These are phyloP conservation scores for Neoascochyta sp. DNA, from an alignment of 2,329 filamentous ascomycete genomes.

Conservation along the genomic window DNA sequence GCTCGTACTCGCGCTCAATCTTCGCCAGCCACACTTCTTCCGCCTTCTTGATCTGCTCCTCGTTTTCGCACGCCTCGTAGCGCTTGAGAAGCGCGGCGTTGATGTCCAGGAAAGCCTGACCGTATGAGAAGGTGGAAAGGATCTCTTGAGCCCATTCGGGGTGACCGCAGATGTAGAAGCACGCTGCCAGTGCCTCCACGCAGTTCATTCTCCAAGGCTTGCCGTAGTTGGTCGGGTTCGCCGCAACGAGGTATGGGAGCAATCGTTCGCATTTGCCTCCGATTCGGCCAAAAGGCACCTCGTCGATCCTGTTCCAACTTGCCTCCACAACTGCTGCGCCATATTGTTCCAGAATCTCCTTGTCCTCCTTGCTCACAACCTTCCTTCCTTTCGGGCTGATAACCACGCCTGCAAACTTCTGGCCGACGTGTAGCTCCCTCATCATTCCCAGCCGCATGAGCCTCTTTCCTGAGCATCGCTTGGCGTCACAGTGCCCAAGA, in stretches of 20 bases:
- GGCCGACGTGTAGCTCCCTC: conserved; percentile 86
- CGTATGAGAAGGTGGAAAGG: conserved; percentile 82
- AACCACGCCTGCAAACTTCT: conserved; percentile 87
- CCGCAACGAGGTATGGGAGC: conserved; percentile 89
- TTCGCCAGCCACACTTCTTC: conserved; percentile 86
- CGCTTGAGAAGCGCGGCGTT: conserved; percentile 76
- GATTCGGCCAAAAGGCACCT: conserved; percentile 87
- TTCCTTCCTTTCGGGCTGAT: conserved; percentile 93
- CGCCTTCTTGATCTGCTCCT: conserved; percentile 75
- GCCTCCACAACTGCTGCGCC: conserved; percentile 96
- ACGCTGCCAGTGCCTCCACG: conserved; percentile 87
- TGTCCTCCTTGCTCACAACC: conserved; percentile 78
- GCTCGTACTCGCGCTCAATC: conserved; percentile 83
- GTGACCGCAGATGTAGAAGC: conserved; percentile 90
- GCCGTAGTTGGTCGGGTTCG: conserved; percentile 96
- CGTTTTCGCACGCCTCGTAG: conserved; percentile 80
- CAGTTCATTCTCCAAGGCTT: conserved; percentile 94
- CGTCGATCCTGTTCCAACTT: conserved; percentile 88
- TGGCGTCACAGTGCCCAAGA: conserved; percentile 94
- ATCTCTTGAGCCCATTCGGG: conserved; percentile 85
- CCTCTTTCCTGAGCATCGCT: conserved; percentile 91
- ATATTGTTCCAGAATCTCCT: conserved; percentile 75
- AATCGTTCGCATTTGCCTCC: conserved; percentile 84
- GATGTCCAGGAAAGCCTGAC: conserved; percentile 83
- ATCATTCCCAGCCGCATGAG: conserved; percentile 90